Evolutionary conservation across 805 yeast genomes (phyloP).

Genomic region (Scheffersomyces lignosus): DNA sequence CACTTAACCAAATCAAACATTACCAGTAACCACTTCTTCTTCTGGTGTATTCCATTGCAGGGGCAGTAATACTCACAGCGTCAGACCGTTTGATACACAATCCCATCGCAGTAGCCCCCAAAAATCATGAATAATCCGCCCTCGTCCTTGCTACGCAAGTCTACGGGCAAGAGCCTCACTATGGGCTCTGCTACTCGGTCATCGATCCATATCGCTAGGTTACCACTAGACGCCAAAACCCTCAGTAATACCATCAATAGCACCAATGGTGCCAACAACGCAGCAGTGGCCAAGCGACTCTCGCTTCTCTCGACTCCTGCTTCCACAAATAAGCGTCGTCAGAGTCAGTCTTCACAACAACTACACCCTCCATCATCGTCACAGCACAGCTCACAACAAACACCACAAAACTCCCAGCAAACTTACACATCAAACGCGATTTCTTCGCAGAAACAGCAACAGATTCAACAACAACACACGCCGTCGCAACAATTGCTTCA

Average conservation of each 20-base stretch:
- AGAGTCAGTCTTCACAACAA: conserved; percentile 14
- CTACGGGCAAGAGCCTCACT: conserved; percentile 18
- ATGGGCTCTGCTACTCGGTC: conserved; percentile 22
- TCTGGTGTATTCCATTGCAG: too few species aligned
- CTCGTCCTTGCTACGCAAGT: conserved; percentile 11
- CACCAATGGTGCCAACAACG: conserved; percentile 5
- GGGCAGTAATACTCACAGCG: too few species aligned
- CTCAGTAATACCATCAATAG: conserved; percentile 5
- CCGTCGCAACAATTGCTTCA: conserved; percentile 7
- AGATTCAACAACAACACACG: conserved; percentile 5
- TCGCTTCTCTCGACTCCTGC: conserved; percentile 37
- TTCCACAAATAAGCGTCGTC: conserved; percentile 25
- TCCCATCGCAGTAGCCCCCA: too few species aligned
- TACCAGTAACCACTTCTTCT: too few species aligned
- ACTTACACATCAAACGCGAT: too few species aligned
- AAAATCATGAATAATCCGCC: conserved; percentile 3
- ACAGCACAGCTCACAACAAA: conserved; percentile 16
- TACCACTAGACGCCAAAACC: conserved; percentile 12
- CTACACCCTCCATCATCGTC: conserved; percentile 12
- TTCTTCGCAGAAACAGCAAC: background rate
- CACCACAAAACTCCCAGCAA: conserved; percentile 8
- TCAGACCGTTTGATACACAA: too few species aligned
- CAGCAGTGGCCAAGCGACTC: conserved; percentile 20
- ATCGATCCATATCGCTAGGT: conserved; percentile 18
- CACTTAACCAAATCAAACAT: too few species aligned